Percentiles rank a stretch among this genome's conserved stretches.
These are phyloP conservation scores for Colletotrichum sp. DNA, from an alignment of 2,329 filamentous ascomycete species.

Conservation along the genomic window DNA sequence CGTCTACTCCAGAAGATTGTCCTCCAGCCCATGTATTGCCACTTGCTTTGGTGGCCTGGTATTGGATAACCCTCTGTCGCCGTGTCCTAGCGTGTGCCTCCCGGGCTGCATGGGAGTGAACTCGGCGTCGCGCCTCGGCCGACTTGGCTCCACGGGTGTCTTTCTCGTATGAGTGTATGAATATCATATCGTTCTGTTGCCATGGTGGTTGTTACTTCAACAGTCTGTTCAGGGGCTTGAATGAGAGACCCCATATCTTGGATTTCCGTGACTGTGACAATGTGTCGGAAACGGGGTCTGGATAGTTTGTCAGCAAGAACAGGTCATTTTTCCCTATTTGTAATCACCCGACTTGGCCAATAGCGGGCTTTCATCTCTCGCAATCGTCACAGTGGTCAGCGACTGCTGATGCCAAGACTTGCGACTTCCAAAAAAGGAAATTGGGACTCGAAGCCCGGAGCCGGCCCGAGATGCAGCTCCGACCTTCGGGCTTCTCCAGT, in stretches of 20 bases:
- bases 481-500: not conserved
- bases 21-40: not conserved
- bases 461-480: not conserved
- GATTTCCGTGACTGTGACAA: not conserved
- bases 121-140: not conserved
- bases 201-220: accelerated
- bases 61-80: not conserved
- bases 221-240: not conserved
- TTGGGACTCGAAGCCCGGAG: not conserved
- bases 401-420: not conserved
- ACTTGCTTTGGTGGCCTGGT: not conserved
- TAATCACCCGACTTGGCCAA: not conserved
- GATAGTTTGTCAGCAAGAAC: not conserved
- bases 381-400: not conserved
- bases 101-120: not conserved
- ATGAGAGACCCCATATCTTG: not conserved
- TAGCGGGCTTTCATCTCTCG: not conserved
- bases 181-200: not conserved
- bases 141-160: not conserved
- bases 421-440: not conserved
- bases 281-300: not conserved
- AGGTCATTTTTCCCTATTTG: not conserved
- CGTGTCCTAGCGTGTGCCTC: not conserved
- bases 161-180: not conserved
- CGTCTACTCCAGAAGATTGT: not conserved